Percentiles rank a stretch among this genome's conserved stretches.
Conservation (phyloP, 2,329 filamentous ascomycete genomes). For the Colletotrichum lindemuthianum region DNA sequence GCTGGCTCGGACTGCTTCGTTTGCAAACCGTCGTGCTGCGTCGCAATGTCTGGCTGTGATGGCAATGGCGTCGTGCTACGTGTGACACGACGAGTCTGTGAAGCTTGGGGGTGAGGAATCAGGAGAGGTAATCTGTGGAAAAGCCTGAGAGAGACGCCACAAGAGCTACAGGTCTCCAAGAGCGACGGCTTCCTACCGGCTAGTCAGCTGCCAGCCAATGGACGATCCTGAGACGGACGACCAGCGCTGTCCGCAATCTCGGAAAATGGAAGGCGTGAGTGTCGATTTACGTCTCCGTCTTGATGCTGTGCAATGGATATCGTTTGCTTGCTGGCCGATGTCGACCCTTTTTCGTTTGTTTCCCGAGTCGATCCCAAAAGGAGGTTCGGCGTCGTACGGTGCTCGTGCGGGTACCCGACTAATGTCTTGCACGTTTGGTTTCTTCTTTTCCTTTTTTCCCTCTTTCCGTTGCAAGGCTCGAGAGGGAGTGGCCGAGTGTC, state of each 20-base stretch:
- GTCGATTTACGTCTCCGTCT: neutral
- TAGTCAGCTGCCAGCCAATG: constrained; percentile 13
- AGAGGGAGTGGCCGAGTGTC: constrained; percentile 10
- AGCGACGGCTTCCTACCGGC: neutral
- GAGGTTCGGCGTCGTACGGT: constrained; percentile 3
- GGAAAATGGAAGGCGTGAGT: neutral
- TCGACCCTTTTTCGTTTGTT: constrained; percentile 6
- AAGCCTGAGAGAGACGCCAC: constrained; percentile 26
- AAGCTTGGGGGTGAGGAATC: constrained; percentile 22
- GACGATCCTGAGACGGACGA: constrained; percentile 24
- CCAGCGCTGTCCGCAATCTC: constrained; percentile 31
- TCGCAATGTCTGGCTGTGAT: constrained; percentile 21
- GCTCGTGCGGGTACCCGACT: neutral
- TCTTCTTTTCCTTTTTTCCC: neutral
- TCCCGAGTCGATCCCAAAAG: constrained; percentile 4
- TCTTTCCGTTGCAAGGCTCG: constrained; percentile 1
- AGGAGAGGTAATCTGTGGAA: constrained; percentile 25
- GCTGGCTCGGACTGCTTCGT: constrained; percentile 10
- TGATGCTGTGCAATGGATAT: neutral
- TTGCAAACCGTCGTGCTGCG: constrained; percentile 9
- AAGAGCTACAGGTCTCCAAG: constrained; percentile 6
- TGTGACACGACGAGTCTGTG: constrained; percentile 25
- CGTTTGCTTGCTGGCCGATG: constrained; percentile 7
- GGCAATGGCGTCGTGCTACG: constrained; percentile 2
- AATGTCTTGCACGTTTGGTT: constrained; percentile 1